Percentiles rank a stretch among this genome's conserved stretches.
Conservation (phyloP, 495 filamentous ascomycete genomes). For the Neurospora sublineolata region DNA sequence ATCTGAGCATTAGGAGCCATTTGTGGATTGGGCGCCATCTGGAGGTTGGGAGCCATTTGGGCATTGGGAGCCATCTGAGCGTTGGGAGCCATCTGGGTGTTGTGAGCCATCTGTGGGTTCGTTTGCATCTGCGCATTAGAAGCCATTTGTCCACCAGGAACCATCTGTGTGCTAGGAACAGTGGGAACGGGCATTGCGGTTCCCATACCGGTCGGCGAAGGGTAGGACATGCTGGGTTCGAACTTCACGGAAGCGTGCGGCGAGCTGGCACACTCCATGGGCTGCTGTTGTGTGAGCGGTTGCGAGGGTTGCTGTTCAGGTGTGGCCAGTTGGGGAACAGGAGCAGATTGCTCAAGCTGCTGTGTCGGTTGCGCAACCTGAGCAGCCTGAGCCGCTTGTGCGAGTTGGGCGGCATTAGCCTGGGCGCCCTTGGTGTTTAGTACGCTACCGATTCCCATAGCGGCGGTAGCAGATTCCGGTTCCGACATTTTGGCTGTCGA, state of each 20-base stretch:
- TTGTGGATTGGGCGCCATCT: not conserved
- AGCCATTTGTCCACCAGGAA: constrained; percentile 11
- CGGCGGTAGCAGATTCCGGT: constrained; percentile 21
- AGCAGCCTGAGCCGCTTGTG: not conserved
- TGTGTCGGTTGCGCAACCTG: not conserved
- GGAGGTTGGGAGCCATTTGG: not conserved
- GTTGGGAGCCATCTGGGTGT: not conserved
- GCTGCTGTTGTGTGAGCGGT: constrained; percentile 7
- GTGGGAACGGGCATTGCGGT: constrained; percentile 14
- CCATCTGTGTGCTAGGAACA: constrained; percentile 43
- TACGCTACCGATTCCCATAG: constrained; percentile 29
- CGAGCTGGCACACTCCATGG: constrained; percentile 57
- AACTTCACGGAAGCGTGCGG: constrained; percentile 55
- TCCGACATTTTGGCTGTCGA: constrained; percentile 19
- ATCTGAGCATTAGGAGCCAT: not conserved
- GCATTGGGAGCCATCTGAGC: not conserved
- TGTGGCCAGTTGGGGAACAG: constrained; percentile 5
- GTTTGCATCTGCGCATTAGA: not conserved
- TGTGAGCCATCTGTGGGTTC: not conserved
- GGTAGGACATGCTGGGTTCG: constrained; percentile 21
- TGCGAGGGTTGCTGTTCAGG: constrained; percentile 15
- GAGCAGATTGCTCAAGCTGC: not conserved
- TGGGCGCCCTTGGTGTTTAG: constrained; percentile 23
- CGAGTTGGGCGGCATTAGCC: constrained; percentile 1
- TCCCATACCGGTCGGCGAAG: constrained; percentile 26